These are phyloP conservation scores for Daedaleopsis sinensis DNA, from an alignment of 768 basidiomycete species.

Conservation along the genomic window DNA sequence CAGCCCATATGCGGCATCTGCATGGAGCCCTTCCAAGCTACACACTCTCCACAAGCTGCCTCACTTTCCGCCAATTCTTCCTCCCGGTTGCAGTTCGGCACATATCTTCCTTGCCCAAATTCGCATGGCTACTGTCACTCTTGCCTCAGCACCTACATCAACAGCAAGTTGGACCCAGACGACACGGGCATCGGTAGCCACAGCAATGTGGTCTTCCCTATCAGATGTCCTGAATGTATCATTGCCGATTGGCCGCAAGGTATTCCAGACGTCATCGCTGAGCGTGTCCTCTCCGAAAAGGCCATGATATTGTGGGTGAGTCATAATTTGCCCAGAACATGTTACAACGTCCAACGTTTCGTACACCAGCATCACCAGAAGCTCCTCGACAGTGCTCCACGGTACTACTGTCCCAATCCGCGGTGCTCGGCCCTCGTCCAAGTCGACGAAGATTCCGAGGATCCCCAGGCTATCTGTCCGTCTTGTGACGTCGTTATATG, in stretches of 20 bases:
- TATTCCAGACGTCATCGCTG: conserved; percentile 39
- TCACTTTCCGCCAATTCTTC: conserved; percentile 40
- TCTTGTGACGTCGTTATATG: conserved; percentile 37
- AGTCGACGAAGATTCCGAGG: conserved; percentile 36
- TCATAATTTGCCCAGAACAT: neutral
- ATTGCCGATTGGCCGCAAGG: conserved; percentile 36
- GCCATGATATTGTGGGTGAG: conserved; percentile 40
- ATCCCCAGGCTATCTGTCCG: conserved; percentile 39
- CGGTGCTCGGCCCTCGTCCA: conserved; percentile 41
- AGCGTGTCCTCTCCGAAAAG: conserved; percentile 35
- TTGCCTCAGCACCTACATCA: conserved; percentile 39
- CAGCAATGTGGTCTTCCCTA: conserved; percentile 38
- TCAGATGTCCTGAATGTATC: conserved; percentile 42
- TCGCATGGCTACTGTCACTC: conserved; percentile 40
- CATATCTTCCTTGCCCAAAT: conserved; percentile 38
- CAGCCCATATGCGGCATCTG: conserved; percentile 42
- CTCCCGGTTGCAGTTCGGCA: conserved; percentile 36
- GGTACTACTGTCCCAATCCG: conserved; percentile 42
- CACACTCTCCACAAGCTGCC: conserved; percentile 37
- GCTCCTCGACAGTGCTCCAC: conserved; percentile 38
- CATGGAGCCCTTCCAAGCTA: conserved; percentile 39
- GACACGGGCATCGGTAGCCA: conserved; percentile 32
- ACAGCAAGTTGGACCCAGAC: conserved; percentile 39
- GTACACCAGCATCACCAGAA: conserved; percentile 37
- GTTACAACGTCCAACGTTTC: neutral